phyloP scores from a whole-genome alignment of 2,329 filamentous ascomycete species.

The Laburnicola sp. region DNA sequence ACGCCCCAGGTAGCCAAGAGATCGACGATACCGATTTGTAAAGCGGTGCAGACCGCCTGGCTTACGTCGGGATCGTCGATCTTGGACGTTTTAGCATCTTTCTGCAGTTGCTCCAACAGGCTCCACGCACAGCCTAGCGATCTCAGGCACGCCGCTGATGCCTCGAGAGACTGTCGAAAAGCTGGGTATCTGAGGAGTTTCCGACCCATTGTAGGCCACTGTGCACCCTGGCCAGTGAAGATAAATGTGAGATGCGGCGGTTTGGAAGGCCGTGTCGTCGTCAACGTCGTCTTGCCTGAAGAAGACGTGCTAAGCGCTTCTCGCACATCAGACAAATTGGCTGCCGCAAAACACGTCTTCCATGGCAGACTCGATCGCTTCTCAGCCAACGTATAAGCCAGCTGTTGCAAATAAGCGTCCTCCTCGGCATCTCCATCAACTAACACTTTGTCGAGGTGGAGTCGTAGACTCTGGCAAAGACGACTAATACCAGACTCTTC shows the following conservation, averaged over 20 bases:
- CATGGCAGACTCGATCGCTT: too few species aligned
- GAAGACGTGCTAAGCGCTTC: not conserved
- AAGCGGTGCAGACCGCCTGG: constrained; percentile 19
- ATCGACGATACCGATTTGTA: constrained; percentile 24
- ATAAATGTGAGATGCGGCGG: constrained; percentile 6
- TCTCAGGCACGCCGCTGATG: not conserved
- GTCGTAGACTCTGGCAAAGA: too few species aligned
- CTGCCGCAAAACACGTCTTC: too few species aligned
- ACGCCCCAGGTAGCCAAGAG: constrained; percentile 16
- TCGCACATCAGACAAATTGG: too few species aligned
- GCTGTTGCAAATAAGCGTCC: too few species aligned
- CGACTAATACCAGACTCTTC: too few species aligned
- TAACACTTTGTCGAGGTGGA: too few species aligned
- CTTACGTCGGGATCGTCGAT: constrained; percentile 3
- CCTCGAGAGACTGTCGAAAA: constrained; percentile 2
- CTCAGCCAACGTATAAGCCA: too few species aligned
- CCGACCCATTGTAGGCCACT: constrained; percentile 17
- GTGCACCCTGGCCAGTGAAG: constrained; percentile 26
- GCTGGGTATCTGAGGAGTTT: constrained; percentile 4
- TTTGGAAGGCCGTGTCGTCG: not conserved
- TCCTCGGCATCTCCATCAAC: too few species aligned
- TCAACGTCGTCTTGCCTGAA: not conserved
- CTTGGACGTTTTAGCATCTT: too few species aligned
- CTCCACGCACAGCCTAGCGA: too few species aligned
- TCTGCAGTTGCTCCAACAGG: not conserved